phyloP scores from a whole-genome alignment of 306 rosid species.

The Pyrus pyrifolia region DNA sequence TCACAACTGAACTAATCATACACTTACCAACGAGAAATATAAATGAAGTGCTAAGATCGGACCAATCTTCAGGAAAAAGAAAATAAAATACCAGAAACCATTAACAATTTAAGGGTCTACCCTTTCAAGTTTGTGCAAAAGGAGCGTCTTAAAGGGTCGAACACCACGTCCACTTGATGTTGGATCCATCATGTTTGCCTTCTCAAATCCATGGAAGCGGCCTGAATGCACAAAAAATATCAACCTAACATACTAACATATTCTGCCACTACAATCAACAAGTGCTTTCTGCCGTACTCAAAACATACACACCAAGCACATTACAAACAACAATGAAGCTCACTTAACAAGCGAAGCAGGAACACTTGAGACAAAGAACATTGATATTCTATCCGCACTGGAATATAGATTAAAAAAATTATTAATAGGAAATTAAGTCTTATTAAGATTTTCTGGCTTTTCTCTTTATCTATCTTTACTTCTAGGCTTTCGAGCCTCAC shows the following conservation, averaged over 20 bases:
- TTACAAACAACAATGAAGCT: background rate
- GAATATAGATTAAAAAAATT: background rate
- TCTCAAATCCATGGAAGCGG: slow-evolving; percentile 89
- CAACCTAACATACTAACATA: slow-evolving; percentile 1
- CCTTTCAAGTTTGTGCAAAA: slow-evolving; percentile 70
- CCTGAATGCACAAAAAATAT: slow-evolving; percentile 40
- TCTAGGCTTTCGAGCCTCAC: no score
- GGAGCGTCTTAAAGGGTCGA: slow-evolving; percentile 82
- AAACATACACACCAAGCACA: background rate
- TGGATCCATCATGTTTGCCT: slow-evolving; percentile 71
- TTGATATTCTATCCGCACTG: background rate
- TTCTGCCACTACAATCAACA: no score
- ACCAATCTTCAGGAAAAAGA: background rate
- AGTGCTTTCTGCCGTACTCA: no score
- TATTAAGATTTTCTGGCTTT: background rate
- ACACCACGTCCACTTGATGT: slow-evolving; percentile 85
- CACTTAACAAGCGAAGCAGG: background rate
- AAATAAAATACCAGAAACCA: slow-evolving; percentile 11
- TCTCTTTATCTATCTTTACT: no score
- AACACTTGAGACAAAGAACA: background rate
- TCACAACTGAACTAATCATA: background rate
- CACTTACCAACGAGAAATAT: background rate
- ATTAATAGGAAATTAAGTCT: background rate
- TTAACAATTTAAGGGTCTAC: slow-evolving; percentile 31
- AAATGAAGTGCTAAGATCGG: background rate